These are phyloP conservation scores for Cyclocybe cylindracea DNA, from an alignment of 768 basidiomycete genomes.

Conservation along the genomic window DNA sequence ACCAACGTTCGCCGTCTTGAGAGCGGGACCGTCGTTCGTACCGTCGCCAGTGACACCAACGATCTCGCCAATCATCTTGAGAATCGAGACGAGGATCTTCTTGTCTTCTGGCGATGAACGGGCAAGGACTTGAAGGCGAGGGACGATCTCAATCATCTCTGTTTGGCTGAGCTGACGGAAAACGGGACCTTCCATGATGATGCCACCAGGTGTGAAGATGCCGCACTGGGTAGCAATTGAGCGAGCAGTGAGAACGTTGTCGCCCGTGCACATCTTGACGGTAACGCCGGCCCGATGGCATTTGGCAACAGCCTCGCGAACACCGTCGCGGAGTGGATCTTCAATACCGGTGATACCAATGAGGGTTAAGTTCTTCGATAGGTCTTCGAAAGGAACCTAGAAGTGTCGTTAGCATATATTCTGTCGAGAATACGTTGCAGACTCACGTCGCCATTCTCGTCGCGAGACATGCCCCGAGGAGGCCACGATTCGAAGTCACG, in stretches of 20 bases:
- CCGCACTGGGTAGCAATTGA: slow-evolving; percentile 97
- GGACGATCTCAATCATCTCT: slow-evolving; percentile 82
- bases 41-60: slow-evolving; percentile 98
- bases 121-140: slow-evolving; percentile 93
- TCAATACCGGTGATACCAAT: slow-evolving; percentile 94
- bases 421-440: not conserved
- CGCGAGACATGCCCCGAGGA: slow-evolving; percentile 44
- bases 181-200: slow-evolving; percentile 97
- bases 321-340: slow-evolving; percentile 91
- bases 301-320: slow-evolving; percentile 83
- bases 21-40: slow-evolving; percentile 95
- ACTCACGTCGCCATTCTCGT: slow-evolving; percentile 56
- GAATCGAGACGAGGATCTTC: slow-evolving; percentile 86
- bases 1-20: slow-evolving; percentile 94
- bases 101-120: slow-evolving; percentile 98
- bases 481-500: slow-evolving; percentile 89
- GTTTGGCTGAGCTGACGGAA: slow-evolving; percentile 76
- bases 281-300: slow-evolving; percentile 88
- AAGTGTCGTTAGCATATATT: slow-evolving; percentile 13
- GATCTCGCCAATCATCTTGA: slow-evolving; percentile 85
- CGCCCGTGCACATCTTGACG: slow-evolving; percentile 99
- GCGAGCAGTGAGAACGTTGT: slow-evolving; percentile 93
- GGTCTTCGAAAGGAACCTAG: slow-evolving; percentile 67
- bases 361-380: slow-evolving; percentile 76
- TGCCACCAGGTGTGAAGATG: slow-evolving; percentile 89